A percentile compares a stretch with the other conserved stretches of the same genome.
Conservation (phyloP, 2,329 filamentous ascomycete species). For the Beauveria varroae region DNA sequence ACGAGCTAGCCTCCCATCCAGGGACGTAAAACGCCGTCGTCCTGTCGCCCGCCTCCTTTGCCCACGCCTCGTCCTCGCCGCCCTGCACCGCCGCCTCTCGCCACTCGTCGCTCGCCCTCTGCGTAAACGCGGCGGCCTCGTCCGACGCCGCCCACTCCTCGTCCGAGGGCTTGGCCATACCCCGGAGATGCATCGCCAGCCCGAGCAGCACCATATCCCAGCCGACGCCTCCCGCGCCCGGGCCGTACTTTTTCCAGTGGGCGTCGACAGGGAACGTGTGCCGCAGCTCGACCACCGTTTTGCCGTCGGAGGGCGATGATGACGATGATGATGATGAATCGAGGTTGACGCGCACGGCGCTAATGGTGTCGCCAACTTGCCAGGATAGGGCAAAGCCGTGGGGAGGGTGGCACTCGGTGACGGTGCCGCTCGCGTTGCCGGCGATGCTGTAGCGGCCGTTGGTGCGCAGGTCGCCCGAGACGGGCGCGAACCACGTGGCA, state of each 20-base stretch:
- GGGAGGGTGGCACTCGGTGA: constrained; percentile 1
- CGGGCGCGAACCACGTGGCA: constrained; percentile 2
- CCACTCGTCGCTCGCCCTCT: not conserved
- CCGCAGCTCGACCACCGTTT: not conserved
- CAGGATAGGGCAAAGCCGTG: not conserved
- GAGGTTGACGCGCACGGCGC: not conserved
- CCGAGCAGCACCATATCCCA: constrained; percentile 7
- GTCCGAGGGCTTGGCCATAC: not conserved
- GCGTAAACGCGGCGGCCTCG: not conserved
- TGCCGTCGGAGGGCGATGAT: not conserved
- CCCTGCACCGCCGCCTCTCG: not conserved
- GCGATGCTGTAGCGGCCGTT: constrained; percentile 8
- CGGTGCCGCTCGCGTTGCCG: constrained; percentile 1
- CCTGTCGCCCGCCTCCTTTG: not conserved
- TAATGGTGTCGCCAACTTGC: not conserved
- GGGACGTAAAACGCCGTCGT: constrained; percentile 4
- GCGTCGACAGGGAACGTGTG: constrained; percentile 4
- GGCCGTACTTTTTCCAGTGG: constrained; percentile 6
- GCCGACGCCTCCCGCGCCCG: constrained; percentile 7
- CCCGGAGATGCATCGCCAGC: not conserved
- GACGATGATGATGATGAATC: too few species aligned
- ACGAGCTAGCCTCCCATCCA: not conserved
- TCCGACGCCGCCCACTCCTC: not conserved
- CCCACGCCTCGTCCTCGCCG: not conserved
- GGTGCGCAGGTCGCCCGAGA: constrained; percentile 5